phyloP scores from a whole-genome alignment of 2,329 filamentous ascomycete genomes.

The Colletotrichum agaves region DNA sequence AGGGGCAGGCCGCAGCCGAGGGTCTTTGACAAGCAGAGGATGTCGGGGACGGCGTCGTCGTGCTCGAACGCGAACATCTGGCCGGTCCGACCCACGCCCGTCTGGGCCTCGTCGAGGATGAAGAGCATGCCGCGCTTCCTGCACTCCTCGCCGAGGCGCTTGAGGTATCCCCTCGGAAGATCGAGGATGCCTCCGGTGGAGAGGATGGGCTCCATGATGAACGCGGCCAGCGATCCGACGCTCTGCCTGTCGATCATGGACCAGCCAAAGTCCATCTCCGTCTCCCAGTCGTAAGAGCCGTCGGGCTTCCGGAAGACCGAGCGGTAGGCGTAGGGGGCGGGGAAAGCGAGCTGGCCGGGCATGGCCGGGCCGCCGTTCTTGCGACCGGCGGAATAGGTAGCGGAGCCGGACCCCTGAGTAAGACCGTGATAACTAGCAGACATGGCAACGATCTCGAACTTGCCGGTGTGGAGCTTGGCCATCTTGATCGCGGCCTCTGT shows the following conservation, averaged over 20 bases:
- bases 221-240: slow-evolving; percentile 69
- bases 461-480: slow-evolving; percentile 71
- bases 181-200: slow-evolving; percentile 66
- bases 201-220: slow-evolving; percentile 71
- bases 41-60: slow-evolving; percentile 58
- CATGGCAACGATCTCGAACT: slow-evolving; percentile 71
- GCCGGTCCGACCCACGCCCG: slow-evolving; percentile 65
- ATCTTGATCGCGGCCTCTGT: slow-evolving; percentile 72
- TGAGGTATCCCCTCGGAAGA: slow-evolving; percentile 65
- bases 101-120: slow-evolving; percentile 71
- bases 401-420: slow-evolving; percentile 61
- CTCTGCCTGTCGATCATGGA: slow-evolving; percentile 68
- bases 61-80: slow-evolving; percentile 69
- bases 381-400: slow-evolving; percentile 65
- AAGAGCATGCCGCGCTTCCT: slow-evolving; percentile 65
- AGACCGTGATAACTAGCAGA: slow-evolving; percentile 70
- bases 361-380: slow-evolving; percentile 57
- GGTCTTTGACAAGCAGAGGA: slow-evolving; percentile 64
- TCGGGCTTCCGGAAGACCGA: slow-evolving; percentile 69
- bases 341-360: slow-evolving; percentile 67
- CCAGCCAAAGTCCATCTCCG: slow-evolving; percentile 72
- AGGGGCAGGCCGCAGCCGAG: slow-evolving; percentile 64
- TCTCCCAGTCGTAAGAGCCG: slow-evolving; percentile 72
- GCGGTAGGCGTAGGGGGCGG: slow-evolving; percentile 69
- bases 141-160: slow-evolving; percentile 61